Conservation (phyloP, 805 yeast genomes). For the Lipomyces sp. region DNA sequence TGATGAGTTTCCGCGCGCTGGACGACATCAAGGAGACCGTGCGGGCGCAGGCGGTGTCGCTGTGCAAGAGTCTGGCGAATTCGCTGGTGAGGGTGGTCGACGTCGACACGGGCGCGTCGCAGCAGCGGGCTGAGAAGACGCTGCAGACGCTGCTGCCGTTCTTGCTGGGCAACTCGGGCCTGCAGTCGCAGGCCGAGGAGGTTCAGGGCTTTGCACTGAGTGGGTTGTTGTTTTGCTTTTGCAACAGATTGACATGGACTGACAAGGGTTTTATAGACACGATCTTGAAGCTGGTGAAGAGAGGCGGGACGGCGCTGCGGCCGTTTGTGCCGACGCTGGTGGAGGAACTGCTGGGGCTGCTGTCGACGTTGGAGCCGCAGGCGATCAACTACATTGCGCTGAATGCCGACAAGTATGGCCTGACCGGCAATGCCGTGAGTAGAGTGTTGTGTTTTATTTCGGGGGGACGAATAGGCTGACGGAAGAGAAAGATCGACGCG, state of each 20-base stretch:
- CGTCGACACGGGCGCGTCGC: conserved; percentile 43
- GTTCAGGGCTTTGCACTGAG: conserved; percentile 70
- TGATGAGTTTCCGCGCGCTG: conserved; percentile 79
- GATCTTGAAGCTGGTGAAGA: conserved; percentile 64
- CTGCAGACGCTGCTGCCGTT: conserved; percentile 69
- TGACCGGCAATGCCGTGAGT: conserved; percentile 63
- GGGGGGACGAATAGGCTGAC: conserved; percentile 28
- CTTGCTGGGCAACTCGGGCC: conserved; percentile 71
- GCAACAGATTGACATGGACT: no score
- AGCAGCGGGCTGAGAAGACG: conserved; percentile 45
- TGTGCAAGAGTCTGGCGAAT: conserved; percentile 65
- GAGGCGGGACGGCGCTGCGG: conserved; percentile 53
- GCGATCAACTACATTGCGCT: conserved; percentile 77
- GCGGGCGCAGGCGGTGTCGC: conserved; percentile 67
- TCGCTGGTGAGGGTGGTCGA: conserved; percentile 58
- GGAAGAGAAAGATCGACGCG: conserved; percentile 53
- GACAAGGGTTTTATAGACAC: no score
- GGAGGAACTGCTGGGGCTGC: conserved; percentile 62
- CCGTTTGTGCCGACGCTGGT: conserved; percentile 68
- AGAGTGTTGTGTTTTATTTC: no score
- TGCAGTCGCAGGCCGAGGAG: conserved; percentile 82
- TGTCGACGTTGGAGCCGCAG: conserved; percentile 91
- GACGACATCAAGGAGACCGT: conserved; percentile 96
- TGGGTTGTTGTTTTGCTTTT: no score
- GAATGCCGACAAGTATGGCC: conserved; percentile 83